phyloP scores from a whole-genome alignment of 495 filamentous ascomycete genomes.

The Terfezia boudieri region DNA sequence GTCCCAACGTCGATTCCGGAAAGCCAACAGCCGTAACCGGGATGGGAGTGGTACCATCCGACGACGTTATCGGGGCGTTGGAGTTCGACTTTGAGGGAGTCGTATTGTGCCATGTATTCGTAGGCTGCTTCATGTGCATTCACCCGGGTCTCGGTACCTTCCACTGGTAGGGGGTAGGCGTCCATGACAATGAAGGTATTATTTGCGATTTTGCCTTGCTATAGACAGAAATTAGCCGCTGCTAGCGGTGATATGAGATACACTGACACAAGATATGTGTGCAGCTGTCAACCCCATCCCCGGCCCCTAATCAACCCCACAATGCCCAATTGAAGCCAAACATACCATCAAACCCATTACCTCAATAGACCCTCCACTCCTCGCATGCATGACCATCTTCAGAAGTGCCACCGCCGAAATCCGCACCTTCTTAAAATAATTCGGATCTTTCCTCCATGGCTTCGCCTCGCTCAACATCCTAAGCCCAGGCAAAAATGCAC shows the following conservation, averaged over 20 bases:
- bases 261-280: no score
- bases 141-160: conserved; percentile 92
- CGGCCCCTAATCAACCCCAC: no score
- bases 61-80: conserved; percentile 72
- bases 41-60: conserved; percentile 97
- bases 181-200: conserved; percentile 85
- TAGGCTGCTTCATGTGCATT: conserved; percentile 89
- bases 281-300: no score
- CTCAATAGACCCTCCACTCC: conserved; percentile 74
- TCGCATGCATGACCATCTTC: conserved; percentile 99
- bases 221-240: neutral
- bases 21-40: conserved; percentile 96
- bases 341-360: conserved; percentile 82
- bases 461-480: conserved; percentile 24
- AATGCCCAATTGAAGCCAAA: neutral
- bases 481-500: neutral
- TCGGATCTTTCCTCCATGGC: conserved; percentile 67
- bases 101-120: conserved; percentile 85
- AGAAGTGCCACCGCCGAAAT: conserved; percentile 84
- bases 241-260: neutral
- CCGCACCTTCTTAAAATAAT: conserved; percentile 82
- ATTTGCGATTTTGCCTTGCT: conserved; percentile 58
- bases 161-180: conserved; percentile 81
- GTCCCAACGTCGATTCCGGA: conserved; percentile 88
- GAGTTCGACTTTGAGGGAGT: conserved; percentile 44